Base-by-base conservation (phyloP, 1,284 basidiomycete genomes). In the Naganishia sp. region DNA sequence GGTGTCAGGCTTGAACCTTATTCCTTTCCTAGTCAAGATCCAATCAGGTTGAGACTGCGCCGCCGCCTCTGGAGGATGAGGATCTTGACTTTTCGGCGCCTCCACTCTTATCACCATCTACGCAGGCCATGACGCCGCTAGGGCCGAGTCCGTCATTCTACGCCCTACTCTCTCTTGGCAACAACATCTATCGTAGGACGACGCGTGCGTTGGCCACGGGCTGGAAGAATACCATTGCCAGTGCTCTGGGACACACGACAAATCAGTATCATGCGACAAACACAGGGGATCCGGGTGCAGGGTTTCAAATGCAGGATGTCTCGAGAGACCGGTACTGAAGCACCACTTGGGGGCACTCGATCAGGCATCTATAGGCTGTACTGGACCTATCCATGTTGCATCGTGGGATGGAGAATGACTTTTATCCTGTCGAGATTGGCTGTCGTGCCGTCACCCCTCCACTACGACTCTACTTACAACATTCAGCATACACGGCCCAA, bases 101-200 rank as follows among this genome's bases (percentile, higher is more conserved):
- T 39, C 65, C 58, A 4, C 60, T 57, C n/a, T 18, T 66, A 11
- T 66, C 67, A 2, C 53, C 63, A 23, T 47, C 57, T 9, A 62
- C 53, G 21, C 67, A 66, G 51, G 28, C 64, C 10, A 53, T 58
- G 54, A 66, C 67, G 42, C 47, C 67, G 4, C 28, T 63, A 15
- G 54, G 57, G 41, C 63, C 67, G 13, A 68, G 51, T 28, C 52
- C 64, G n/a, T 68, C 67, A 6, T 51, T 65, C 28, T 65, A 61
- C 43, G 51, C 58, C 10, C 46, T 66, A 21, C 18, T 56, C 41
- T 43, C 51, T 17, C 17, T 66, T 13, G 41, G 46, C 25, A 61
- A 62, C 35, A 42, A 50, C 25, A 17, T 66, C n/a, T 50, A 54
- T 41, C 41, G 65, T 21, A 54, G 58, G 35, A 47, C 58, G 3